These are phyloP conservation scores for Wickerhamiella musiphila DNA, from an alignment of 805 yeast genomes.

Conservation along the genomic window DNA sequence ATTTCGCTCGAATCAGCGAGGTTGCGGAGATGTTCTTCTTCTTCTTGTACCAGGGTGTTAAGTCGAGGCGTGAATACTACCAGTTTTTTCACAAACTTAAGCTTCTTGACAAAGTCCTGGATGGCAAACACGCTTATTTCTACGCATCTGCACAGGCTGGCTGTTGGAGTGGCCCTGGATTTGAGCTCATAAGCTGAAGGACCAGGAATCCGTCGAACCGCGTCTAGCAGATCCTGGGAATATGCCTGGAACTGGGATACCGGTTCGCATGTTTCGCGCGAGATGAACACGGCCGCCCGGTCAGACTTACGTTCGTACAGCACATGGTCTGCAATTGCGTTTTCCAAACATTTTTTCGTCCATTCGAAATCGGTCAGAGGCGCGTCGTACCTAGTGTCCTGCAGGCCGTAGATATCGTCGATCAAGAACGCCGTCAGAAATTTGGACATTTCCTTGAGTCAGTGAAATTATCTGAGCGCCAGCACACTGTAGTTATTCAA, in stretches of 20 bases:
- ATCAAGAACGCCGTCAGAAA: no score
- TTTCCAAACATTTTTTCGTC: not conserved
- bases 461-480: no score
- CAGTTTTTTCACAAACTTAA: conserved; percentile 24
- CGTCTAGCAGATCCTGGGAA: not conserved
- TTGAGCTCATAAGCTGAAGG: no score
- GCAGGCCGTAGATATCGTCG: no score
- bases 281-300: conserved; percentile 3
- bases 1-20: not conserved
- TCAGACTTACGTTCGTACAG: conserved; percentile 8
- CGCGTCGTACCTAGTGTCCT: not conserved
- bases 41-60: conserved; percentile 4
- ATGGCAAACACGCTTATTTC: conserved; percentile 22
- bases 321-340: conserved; percentile 4
- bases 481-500: not conserved
- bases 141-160: not conserved
- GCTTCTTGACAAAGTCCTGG: conserved; percentile 11
- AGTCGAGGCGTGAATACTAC: conserved; percentile 21
- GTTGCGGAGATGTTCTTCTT: conserved; percentile 15
- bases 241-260: not conserved
- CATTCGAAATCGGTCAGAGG: not conserved
- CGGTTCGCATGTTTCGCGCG: no score
- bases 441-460: no score
- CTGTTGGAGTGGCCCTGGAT: not conserved
- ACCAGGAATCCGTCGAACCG: no score